Percentiles rank a stretch among this genome's conserved stretches.
phyloP scores from a whole-genome alignment of 768 basidiomycete genomes.

The Phylloporus sp. region DNA sequence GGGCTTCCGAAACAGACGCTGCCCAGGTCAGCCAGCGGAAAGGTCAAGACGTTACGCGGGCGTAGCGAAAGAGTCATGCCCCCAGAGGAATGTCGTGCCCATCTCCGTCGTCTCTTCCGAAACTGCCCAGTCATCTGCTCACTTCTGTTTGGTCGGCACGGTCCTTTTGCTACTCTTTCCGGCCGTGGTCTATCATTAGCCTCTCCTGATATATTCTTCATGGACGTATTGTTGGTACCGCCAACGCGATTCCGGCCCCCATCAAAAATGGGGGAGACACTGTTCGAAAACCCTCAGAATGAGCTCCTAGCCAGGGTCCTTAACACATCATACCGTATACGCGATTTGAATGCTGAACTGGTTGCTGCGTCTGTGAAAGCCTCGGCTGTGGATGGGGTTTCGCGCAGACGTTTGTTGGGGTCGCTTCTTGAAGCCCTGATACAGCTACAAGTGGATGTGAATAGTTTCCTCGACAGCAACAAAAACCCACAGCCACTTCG shows the following conservation, averaged over 20 bases:
- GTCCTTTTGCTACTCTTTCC: slow-evolving; percentile 65
- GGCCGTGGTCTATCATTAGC: slow-evolving; percentile 60
- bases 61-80: slow-evolving; percentile 88
- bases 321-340: slow-evolving; percentile 70
- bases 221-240: slow-evolving; percentile 86
- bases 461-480: slow-evolving; percentile 94
- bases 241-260: slow-evolving; percentile 97
- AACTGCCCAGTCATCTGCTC: slow-evolving; percentile 82
- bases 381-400: slow-evolving; percentile 44
- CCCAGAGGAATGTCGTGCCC: slow-evolving; percentile 90
- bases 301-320: slow-evolving; percentile 80
- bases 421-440: slow-evolving; percentile 75
- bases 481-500: slow-evolving; percentile 87
- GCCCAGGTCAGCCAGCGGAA: slow-evolving; percentile 72
- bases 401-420: slow-evolving; percentile 55
- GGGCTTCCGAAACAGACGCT: slow-evolving; percentile 31
- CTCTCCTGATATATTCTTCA: slow-evolving; percentile 94
- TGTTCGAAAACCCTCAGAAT: slow-evolving; percentile 97
- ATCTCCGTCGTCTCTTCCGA: slow-evolving; percentile 80
- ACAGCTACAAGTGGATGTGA: slow-evolving; percentile 91
- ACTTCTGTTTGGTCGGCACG: slow-evolving; percentile 89
- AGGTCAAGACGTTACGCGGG: slow-evolving; percentile 68
- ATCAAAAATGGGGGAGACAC: slow-evolving; percentile 80
- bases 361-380: slow-evolving; percentile 57
- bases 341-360: slow-evolving; percentile 69